Conservation (phyloP, 805 yeast genomes). For the Starmerella floricola region DNA sequence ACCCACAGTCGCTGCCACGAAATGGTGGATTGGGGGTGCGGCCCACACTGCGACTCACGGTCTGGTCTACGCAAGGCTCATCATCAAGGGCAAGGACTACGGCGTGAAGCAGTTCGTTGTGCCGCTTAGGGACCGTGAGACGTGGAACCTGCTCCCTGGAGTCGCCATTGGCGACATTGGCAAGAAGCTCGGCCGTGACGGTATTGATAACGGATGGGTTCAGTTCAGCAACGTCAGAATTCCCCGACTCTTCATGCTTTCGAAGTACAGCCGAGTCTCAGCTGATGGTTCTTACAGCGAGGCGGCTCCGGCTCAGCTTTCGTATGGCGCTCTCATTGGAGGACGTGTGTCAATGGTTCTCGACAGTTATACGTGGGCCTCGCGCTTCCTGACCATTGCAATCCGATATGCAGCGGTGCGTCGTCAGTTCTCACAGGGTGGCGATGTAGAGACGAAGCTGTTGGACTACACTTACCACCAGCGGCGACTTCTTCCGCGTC, state of each 20-base stretch:
- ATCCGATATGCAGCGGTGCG: slow-evolving; percentile 81
- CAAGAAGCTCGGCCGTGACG: slow-evolving; percentile 90
- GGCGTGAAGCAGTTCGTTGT: slow-evolving; percentile 90
- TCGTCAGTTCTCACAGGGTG: slow-evolving; percentile 58
- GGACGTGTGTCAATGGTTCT: slow-evolving; percentile 86
- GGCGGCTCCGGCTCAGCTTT: slow-evolving; percentile 79
- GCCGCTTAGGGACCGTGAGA: slow-evolving; percentile 62
- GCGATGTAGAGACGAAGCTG: slow-evolving; percentile 51
- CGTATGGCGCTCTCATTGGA: slow-evolving; percentile 74
- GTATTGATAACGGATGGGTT: slow-evolving; percentile 94
- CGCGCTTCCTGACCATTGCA: slow-evolving; percentile 73
- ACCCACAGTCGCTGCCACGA: slow-evolving; percentile 85
- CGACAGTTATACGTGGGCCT: slow-evolving; percentile 71
- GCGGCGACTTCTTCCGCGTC: slow-evolving; percentile 70
- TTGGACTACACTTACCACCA: slow-evolving; percentile 85
- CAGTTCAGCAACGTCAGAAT: slow-evolving; percentile 75
- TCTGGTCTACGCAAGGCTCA: slow-evolving; percentile 71
- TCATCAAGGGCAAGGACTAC: slow-evolving; percentile 71
- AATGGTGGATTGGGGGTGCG: slow-evolving; percentile 99
- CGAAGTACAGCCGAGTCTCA: slow-evolving; percentile 62
- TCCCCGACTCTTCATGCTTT: slow-evolving; percentile 73
- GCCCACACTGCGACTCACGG: slow-evolving; percentile 88
- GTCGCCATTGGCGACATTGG: slow-evolving; percentile 84
- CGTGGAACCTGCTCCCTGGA: slow-evolving; percentile 65
- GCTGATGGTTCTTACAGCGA: slow-evolving; percentile 57